These are phyloP conservation scores for Aspergillus ibericus DNA, from an alignment of 2,329 filamentous ascomycete genomes.

Conservation along the genomic window DNA sequence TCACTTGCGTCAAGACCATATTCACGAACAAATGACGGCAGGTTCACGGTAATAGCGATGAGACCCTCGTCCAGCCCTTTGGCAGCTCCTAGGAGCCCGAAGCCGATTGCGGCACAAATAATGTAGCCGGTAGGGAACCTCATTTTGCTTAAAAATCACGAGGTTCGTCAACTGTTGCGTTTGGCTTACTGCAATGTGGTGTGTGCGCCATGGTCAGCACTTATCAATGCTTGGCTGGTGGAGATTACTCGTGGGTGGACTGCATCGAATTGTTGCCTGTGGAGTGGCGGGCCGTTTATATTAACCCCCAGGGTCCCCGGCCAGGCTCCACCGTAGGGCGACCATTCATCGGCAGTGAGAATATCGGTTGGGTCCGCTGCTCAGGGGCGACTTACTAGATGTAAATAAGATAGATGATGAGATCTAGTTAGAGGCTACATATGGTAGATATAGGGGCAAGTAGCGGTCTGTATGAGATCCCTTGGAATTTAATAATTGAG, in stretches of 20 bases:
- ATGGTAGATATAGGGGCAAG: too few species aligned
- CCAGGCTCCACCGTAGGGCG: neutral
- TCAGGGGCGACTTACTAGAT: too few species aligned
- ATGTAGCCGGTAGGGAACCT: neutral
- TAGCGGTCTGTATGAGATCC: too few species aligned
- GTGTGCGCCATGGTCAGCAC: neutral
- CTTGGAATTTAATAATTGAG: too few species aligned
- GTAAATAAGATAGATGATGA: too few species aligned
- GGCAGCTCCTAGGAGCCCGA: slow-evolving; percentile 6
- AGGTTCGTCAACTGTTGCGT: neutral
- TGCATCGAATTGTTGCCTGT: neutral
- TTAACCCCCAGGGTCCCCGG: neutral
- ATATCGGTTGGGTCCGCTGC: neutral
- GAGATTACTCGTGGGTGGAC: neutral
- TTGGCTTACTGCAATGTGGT: neutral
- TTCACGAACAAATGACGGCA: slow-evolving; percentile 19
- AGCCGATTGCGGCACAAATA: slow-evolving; percentile 1
- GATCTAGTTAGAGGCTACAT: too few species aligned
- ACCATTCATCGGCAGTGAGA: neutral
- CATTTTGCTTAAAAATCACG: neutral
- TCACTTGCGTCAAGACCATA: slow-evolving; percentile 10
- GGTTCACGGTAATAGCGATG: slow-evolving; percentile 22
- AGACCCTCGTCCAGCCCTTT: slow-evolving; percentile 25
- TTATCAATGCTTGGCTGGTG: neutral
- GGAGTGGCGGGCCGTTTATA: neutral